Percentiles rank a stretch among this genome's conserved stretches.
These are phyloP conservation scores for Pseudogymnoascus sp. DNA, from an alignment of 2,329 filamentous ascomycete genomes.

Conservation along the genomic window DNA sequence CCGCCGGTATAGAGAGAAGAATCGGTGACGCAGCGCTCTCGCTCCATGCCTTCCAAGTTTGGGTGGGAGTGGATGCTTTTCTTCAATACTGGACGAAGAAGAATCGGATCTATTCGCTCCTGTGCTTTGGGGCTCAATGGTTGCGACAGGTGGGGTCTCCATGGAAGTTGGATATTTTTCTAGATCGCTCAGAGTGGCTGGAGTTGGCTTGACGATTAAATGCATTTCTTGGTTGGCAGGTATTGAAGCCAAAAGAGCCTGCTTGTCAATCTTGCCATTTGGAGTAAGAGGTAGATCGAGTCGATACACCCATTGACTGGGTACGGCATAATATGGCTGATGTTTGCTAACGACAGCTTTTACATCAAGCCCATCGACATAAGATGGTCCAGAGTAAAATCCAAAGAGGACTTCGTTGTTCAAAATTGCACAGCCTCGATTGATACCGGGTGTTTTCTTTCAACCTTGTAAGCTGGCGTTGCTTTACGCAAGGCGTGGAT, in stretches of 20 bases:
- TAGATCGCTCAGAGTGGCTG: neutral
- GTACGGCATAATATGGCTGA: conserved; percentile 50
- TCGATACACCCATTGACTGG: conserved; percentile 38
- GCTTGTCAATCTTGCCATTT: conserved; percentile 53
- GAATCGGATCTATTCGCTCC: neutral
- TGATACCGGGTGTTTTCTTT: conserved; percentile 33
- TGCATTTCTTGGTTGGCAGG: neutral
- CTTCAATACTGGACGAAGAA: neutral
- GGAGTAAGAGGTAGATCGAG: conserved; percentile 41
- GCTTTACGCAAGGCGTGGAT: neutral
- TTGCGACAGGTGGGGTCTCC: neutral
- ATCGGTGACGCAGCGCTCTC: conserved; percentile 25
- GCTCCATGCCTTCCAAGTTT: conserved; percentile 35
- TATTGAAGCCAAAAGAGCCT: conserved; percentile 29
- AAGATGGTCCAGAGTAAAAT: conserved; percentile 35
- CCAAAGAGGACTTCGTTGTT: conserved; percentile 43
- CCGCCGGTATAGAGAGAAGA: conserved; percentile 47
- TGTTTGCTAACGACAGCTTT: conserved; percentile 20
- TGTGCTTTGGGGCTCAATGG: neutral
- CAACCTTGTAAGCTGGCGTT: neutral
- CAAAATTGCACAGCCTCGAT: conserved; percentile 41
- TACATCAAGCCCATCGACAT: conserved; percentile 26
- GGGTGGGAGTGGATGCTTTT: conserved; percentile 27
- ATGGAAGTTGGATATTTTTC: neutral
- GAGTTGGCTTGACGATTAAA: neutral